A percentile compares a stretch with the other conserved stretches of the same genome.
Evolutionary conservation across 306 rosid species (phyloP).

Genomic region (Pyrus bretschneideri): DNA sequence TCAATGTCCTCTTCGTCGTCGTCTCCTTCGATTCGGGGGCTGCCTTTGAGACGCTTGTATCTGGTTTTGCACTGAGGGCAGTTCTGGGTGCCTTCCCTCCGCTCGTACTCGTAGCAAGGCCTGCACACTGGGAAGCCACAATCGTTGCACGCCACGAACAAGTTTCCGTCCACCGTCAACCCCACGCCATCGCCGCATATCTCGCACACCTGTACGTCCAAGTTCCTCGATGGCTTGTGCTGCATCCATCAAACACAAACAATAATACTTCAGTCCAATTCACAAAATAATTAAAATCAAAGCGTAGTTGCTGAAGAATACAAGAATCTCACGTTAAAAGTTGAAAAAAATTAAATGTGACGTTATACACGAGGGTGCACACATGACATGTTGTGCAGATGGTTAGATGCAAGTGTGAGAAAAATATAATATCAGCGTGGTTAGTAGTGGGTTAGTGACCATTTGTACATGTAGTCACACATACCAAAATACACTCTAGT

Average conservation of each 20-base stretch:
- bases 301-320: not conserved
- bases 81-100: slow-evolving; percentile 83
- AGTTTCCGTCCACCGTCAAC: slow-evolving; percentile 78
- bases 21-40: slow-evolving; percentile 92
- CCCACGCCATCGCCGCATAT: slow-evolving; percentile 94
- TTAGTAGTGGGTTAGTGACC: not conserved
- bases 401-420: too few species aligned
- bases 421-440: too few species aligned
- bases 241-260: slow-evolving; percentile 13
- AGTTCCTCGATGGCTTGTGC: slow-evolving; percentile 88
- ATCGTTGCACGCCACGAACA: slow-evolving; percentile 95
- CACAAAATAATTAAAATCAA: not conserved
- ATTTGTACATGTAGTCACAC: not conserved
- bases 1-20: slow-evolving; percentile 94
- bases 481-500: not conserved
- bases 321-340: too few species aligned
- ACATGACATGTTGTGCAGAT: too few species aligned
- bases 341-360: too few species aligned
- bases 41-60: slow-evolving; percentile 94
- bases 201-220: slow-evolving; percentile 97
- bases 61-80: slow-evolving; percentile 95
- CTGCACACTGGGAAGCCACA: slow-evolving; percentile 94
- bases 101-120: slow-evolving; percentile 92
- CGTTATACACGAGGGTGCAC: too few species aligned
- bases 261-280: too few species aligned